These are phyloP conservation scores for Thecaphora thlaspeos DNA, from an alignment of 1,284 basidiomycete species.

Conservation along the genomic window DNA sequence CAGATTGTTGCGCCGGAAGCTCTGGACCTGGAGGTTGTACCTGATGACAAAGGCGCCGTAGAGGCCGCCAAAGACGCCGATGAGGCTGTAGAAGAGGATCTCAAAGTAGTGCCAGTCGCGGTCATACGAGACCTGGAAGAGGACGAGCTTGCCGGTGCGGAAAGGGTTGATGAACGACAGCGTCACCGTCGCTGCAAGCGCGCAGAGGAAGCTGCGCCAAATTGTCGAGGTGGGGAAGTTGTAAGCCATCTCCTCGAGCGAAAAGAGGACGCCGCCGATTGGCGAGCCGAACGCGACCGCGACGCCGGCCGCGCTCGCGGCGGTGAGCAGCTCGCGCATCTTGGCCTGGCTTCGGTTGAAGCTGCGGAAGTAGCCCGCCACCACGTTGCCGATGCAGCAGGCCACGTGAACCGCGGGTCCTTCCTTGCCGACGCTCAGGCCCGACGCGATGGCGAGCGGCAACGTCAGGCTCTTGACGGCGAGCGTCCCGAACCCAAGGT, in stretches of 20 bases:
- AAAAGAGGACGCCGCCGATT: conserved; percentile 93
- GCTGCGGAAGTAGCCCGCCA: conserved; percentile 76
- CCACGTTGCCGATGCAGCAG: conserved; percentile 84
- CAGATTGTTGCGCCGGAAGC: conserved; percentile 87
- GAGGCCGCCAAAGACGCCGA: conserved; percentile 93
- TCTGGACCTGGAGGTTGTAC: conserved; percentile 91
- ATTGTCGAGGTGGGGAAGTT: conserved; percentile 95
- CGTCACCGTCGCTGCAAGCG: conserved; percentile 91
- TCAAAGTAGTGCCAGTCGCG: conserved; percentile 99
- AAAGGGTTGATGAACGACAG: conserved; percentile 98
- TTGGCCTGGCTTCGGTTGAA: conserved; percentile 90
- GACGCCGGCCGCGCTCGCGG: conserved; percentile 93
- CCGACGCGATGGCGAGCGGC: conserved; percentile 85
- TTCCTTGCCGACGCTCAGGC: conserved; percentile 95
- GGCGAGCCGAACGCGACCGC: conserved; percentile 97
- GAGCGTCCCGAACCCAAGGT: conserved; percentile 83
- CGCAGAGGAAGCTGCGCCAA: conserved; percentile 97
- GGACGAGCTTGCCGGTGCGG: conserved; percentile 92
- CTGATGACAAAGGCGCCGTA: conserved; percentile 97
- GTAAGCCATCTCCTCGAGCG: conserved; percentile 75
- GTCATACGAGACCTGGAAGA: conserved; percentile 97
- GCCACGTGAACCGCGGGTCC: conserved; percentile 97
- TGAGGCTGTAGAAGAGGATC: conserved; percentile 87
- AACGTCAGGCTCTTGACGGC: conserved; percentile 89
- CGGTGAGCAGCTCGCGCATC: conserved; percentile 91